Conservation (phyloP, 2,329 filamentous ascomycete genomes). For the Cyclaneusma minus region DNA sequence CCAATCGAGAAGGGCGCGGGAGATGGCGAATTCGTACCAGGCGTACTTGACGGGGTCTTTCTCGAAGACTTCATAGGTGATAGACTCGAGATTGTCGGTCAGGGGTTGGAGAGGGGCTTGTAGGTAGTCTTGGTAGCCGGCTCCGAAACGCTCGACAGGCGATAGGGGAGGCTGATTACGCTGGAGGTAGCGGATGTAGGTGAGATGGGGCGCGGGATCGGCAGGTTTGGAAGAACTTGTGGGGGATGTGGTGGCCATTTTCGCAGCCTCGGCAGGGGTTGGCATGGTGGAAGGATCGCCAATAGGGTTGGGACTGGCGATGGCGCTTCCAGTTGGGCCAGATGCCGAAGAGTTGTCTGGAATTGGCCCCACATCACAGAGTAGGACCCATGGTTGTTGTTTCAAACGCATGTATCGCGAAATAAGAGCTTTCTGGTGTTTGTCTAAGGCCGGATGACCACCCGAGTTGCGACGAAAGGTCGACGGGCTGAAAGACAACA, state of each 20-base stretch:
- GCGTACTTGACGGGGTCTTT: slow-evolving; percentile 97
- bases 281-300: slow-evolving; percentile 32
- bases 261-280: slow-evolving; percentile 51
- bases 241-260: slow-evolving; percentile 17
- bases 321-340: slow-evolving; percentile 14
- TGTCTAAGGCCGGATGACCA: slow-evolving; percentile 45
- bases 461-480: slow-evolving; percentile 44
- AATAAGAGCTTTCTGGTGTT: slow-evolving; percentile 44
- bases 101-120: slow-evolving; percentile 90
- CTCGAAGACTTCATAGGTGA: slow-evolving; percentile 97
- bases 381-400: slow-evolving; percentile 42
- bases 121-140: slow-evolving; percentile 81
- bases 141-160: slow-evolving; percentile 52
- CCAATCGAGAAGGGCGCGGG: slow-evolving; percentile 71
- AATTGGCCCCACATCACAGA: slow-evolving; percentile 45
- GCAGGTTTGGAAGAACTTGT: slow-evolving; percentile 29
- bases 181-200: slow-evolving; percentile 75
- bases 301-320: slow-evolving; percentile 26
- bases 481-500: slow-evolving; percentile 36
- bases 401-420: slow-evolving; percentile 49
- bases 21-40: slow-evolving; percentile 80
- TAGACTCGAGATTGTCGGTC: slow-evolving; percentile 89
- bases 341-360: slow-evolving; percentile 16
- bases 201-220: slow-evolving; percentile 50
- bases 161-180: slow-evolving; percentile 56